A percentile compares a stretch with the other conserved stretches of the same genome.
phyloP scores from a whole-genome alignment of 257 asterid species.

The Solanum piurae region DNA sequence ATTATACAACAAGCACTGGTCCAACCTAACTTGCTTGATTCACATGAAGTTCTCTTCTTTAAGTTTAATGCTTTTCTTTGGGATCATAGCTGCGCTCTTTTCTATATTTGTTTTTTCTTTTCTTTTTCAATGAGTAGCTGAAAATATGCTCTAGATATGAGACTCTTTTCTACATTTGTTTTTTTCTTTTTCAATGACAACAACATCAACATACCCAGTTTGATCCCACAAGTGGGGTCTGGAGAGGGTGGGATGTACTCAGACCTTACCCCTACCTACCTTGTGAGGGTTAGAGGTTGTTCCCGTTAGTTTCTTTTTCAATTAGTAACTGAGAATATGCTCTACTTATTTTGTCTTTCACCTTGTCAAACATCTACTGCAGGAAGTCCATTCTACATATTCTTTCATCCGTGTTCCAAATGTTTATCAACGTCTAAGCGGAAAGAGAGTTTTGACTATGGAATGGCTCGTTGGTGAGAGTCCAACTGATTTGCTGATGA shows the following conservation, averaged over 20 bases:
- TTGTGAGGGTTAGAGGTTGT: not conserved
- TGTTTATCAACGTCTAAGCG: slow-evolving; percentile 54
- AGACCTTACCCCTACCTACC: not conserved
- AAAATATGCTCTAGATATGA: not conserved
- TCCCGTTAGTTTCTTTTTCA: not conserved
- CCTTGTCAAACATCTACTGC: slow-evolving; percentile 18
- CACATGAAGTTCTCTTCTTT: not conserved
- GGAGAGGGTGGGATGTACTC: not conserved
- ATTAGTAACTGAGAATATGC: not conserved
- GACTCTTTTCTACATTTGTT: not conserved
- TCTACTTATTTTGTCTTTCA: not conserved
- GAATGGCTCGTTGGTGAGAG: slow-evolving; percentile 97
- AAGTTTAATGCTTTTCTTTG: not conserved
- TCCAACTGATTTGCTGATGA: slow-evolving; percentile 57
- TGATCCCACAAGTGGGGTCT: not conserved
- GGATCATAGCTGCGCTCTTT: not conserved
- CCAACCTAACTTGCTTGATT: not conserved
- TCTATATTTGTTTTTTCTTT: not conserved
- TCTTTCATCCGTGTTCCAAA: slow-evolving; percentile 62
- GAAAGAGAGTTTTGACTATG: slow-evolving; percentile 81
- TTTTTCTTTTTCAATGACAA: not conserved
- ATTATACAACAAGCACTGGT: not conserved
- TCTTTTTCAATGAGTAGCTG: not conserved
- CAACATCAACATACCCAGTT: not conserved
- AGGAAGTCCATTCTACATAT: slow-evolving; percentile 73